Evolutionary conservation across 176 grass and related monocot species (phyloP), one percentile per base, ranked within the genome.

Genomic region (Triticum urartu): DNA sequence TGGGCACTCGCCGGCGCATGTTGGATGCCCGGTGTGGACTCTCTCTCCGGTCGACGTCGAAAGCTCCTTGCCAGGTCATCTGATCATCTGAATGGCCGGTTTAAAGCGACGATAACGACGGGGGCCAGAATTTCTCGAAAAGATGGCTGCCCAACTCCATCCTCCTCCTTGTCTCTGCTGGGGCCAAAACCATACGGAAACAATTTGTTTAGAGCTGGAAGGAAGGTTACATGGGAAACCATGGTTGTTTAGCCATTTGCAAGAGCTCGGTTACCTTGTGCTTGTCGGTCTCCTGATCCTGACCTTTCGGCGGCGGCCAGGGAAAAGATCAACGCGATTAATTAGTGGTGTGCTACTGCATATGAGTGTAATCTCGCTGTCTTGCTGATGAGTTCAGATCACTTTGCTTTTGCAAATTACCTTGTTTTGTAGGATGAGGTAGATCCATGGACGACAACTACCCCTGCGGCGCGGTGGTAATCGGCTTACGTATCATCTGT

Each of bases 41-140:
- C 85, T 84, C 43, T 0, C 43, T 45, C 43, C 43, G 43, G 43
- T 45, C 43, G 43, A 45, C 0, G 43, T 45, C 43, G 43, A 45
- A 42, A 45, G 43, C 43, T 45, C 24, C 84, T 62, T 70, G 69
- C 48, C 58, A 30, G 12, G 11, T 68, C 75, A 61, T 26, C 73
- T 36, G 2, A 8, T 58, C 0, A 58, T 21, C 42, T 20, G 40
- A 6, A 38, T 74, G 89, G 80, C 56, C 58, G 80, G 65, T 10
- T 38, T 9, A 7, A 58, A 80, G 81, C 80, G 1, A 12, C 10
- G 89, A 91, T 42, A 71, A 81, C 85, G 89, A 88, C 85, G 13
- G 0, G 3, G 9, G 7, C 11, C 43, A 30, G 64, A 36, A 54
- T 39, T 21, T 17, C 75, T 9, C 24, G 74, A 38, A 64, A 78